phyloP scores from a whole-genome alignment of 2,329 filamentous ascomycete species.

The Zymoseptoria ardabiliae region DNA sequence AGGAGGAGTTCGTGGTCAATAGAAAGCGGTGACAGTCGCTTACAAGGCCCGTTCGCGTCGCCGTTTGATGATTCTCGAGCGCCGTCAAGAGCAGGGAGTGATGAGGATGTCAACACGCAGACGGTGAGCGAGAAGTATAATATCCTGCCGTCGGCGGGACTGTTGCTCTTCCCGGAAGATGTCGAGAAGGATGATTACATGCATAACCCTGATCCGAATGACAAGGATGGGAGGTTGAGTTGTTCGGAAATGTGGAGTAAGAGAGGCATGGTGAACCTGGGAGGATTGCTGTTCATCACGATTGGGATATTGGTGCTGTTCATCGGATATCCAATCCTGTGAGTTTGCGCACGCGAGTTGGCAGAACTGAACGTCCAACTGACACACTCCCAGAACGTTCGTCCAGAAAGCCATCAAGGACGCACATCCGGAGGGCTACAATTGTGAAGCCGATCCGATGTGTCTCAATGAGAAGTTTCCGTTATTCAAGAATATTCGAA shows the following conservation, averaged over 20 bases:
- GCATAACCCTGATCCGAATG: conserved; percentile 62
- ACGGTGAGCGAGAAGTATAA: conserved; percentile 69
- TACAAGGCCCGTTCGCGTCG: conserved; percentile 40
- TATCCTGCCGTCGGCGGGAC: conserved; percentile 58
- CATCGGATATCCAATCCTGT: conserved; percentile 64
- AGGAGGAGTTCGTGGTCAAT: conserved; percentile 60
- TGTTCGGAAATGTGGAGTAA: conserved; percentile 57
- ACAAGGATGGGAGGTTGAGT: conserved; percentile 50
- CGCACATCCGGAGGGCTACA: conserved; percentile 21
- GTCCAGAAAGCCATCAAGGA: conserved; percentile 38
- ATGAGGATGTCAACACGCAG: conserved; percentile 62
- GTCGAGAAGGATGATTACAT: conserved; percentile 67
- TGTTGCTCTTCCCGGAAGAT: conserved; percentile 63
- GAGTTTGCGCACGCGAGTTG: conserved; percentile 27
- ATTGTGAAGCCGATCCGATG: conserved; percentile 37
- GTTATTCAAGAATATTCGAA: conserved; percentile 54
- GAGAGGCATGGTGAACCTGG: conserved; percentile 58
- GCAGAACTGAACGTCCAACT: conserved; percentile 3
- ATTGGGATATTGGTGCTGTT: conserved; percentile 58
- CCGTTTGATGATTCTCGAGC: conserved; percentile 55
- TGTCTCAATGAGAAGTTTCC: conserved; percentile 44
- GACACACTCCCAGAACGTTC: conserved; percentile 45
- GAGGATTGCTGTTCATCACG: conserved; percentile 53
- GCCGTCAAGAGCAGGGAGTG: conserved; percentile 54
- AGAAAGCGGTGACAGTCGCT: conserved; percentile 47